Base-by-base conservation (phyloP, 257 asterid genomes). In the Knoxia roxburghii region DNA sequence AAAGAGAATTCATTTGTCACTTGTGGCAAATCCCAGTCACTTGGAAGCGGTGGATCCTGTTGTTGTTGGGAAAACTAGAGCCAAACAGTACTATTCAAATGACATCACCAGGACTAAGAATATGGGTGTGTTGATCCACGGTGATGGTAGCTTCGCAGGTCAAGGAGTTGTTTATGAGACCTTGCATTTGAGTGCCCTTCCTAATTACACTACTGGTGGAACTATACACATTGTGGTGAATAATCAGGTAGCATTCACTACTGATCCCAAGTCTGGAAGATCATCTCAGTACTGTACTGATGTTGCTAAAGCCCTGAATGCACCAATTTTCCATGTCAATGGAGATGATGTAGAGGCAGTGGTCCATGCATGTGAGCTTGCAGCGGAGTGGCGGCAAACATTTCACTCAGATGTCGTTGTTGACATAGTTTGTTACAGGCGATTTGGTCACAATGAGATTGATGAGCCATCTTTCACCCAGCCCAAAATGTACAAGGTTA, bases 111-210 rank as follows among this genome's bases (percentile, higher is more conserved):
- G 98, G 77, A 89, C 95, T 20, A 87, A 73, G 72, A 91, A 86
- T 68, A 81, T 91, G 95, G 95, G 98, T 54, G 9, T 91, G 64
- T 78, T 91, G 81, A 86, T 91, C 79, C 96, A 91, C 67, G 98
- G 98, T 53, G 98, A 91, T 80, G 96, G 98, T 64, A 91, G 96
- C 76, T 91, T 91, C 84, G 97, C 98, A 49, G 98, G 97, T 37
- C 98, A 92, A 80, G 98, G 98, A 67, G 98, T 92, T 73, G 98
- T 91, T 56, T 91, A 91, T 32, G 98, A 91, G 89, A 91, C 98
- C 26, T 80, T 91, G 85, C 98, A 92, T 87, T 94, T 92, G 57
- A 92, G 98, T 79, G 98, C 98, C 69, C 96, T 92, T 76, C 98
- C 98, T 48, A 92, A 92, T 69, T 92, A 89, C 79, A 79, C 95